phyloP scores from a whole-genome alignment of 2,329 filamentous ascomycete genomes.

The Talaromyces sp. region DNA sequence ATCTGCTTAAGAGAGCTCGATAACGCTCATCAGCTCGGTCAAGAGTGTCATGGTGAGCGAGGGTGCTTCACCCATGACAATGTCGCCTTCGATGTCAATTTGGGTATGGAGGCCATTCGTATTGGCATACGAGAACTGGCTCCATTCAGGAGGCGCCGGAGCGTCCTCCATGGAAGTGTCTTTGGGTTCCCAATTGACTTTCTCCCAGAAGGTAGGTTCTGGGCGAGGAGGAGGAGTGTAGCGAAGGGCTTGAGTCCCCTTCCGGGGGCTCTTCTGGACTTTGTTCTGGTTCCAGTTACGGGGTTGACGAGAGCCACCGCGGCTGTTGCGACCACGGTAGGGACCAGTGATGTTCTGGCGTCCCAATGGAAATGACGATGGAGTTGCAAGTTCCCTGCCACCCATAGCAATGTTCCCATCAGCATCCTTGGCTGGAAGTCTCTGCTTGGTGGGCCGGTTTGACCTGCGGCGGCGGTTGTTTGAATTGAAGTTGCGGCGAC shows the following conservation, averaged over 20 bases:
- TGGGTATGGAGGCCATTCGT: constrained; percentile 3
- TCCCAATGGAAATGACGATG: not conserved
- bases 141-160: not conserved
- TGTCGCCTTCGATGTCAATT: constrained; percentile 7
- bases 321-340: not conserved
- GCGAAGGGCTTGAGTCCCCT: not conserved
- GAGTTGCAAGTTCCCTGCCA: constrained; percentile 8
- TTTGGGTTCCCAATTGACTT: constrained; percentile 1
- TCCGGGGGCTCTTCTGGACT: not conserved
- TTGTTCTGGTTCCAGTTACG: not conserved
- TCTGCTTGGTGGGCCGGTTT: not conserved
- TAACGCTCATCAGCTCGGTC: not conserved
- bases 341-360: not conserved
- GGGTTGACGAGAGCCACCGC: constrained; percentile 1
- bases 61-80: constrained; percentile 11
- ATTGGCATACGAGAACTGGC: constrained; percentile 1
- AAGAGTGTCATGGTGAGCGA: not conserved
- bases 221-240: not conserved
- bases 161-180: constrained; percentile 4
- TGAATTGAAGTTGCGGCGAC: not conserved
- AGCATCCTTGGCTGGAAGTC: constrained; percentile 1
- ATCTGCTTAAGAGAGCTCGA: not conserved
- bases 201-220: not conserved
- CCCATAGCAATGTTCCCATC: constrained; percentile 9
- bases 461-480: not conserved